phyloP scores from a whole-genome alignment of 768 basidiomycete genomes.

The Kwoniella heveanensis region DNA sequence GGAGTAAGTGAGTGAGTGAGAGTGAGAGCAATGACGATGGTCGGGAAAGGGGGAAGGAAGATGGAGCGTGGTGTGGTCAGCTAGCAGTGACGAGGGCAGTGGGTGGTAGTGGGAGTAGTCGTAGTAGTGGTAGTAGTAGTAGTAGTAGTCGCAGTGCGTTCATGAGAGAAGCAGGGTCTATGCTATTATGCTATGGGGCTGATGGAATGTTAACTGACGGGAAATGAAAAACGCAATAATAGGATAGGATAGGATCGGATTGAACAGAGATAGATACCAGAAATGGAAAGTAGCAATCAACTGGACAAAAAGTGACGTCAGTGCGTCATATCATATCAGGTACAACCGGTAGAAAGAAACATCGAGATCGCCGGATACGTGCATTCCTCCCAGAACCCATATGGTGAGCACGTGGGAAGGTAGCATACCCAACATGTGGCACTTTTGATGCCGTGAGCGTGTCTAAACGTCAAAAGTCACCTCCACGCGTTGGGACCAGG shows the following conservation, averaged over 20 bases:
- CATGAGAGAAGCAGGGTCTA: background rate
- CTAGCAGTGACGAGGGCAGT: background rate
- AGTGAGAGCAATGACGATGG: background rate
- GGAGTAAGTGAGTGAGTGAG: background rate
- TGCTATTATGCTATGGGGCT: too few species aligned
- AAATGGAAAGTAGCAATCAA: background rate
- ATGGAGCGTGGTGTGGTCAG: background rate
- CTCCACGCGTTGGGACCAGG: background rate
- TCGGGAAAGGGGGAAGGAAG: background rate
- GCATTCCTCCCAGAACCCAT: too few species aligned
- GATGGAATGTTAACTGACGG: too few species aligned
- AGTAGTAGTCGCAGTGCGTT: background rate
- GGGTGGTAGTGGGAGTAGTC: background rate
- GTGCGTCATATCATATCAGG: background rate
- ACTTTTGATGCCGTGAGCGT: background rate
- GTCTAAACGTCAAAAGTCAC: background rate
- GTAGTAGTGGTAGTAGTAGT: too few species aligned
- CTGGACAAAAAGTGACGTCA: background rate
- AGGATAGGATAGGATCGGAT: too few species aligned
- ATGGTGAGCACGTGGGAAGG: background rate
- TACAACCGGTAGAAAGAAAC: background rate
- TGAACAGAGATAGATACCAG: background rate
- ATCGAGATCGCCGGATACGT: slow-evolving; percentile 5
- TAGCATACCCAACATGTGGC: background rate
- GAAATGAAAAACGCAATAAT: background rate